Conservation (phyloP, 2,329 filamentous ascomycete species). For the Ceratocystis harringtonii region DNA sequence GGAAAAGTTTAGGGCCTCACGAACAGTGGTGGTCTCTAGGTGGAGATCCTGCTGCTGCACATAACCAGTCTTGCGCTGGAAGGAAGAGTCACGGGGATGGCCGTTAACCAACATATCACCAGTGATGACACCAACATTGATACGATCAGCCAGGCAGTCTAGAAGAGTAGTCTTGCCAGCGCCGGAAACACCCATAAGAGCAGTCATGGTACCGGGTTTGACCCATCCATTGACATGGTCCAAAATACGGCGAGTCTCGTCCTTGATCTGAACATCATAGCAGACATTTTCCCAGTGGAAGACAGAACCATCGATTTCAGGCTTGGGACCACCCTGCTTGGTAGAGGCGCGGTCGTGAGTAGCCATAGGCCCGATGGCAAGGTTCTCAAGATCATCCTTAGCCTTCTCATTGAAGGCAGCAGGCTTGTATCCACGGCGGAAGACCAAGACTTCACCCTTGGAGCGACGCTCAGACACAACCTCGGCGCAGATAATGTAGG, state of each 20-base stretch:
- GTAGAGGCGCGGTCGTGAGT: conserved; percentile 29
- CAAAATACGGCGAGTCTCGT: conserved; percentile 57
- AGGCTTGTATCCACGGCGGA: conserved; percentile 52
- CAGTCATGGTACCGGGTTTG: conserved; percentile 78
- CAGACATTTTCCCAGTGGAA: conserved; percentile 80
- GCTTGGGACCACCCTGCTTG: conserved; percentile 20
- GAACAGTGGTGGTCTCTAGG: conserved; percentile 67
- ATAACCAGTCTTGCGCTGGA: conserved; percentile 85
- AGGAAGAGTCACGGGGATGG: conserved; percentile 57
- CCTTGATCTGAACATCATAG: conserved; percentile 66
- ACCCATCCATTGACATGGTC: conserved; percentile 87
- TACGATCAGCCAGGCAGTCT: conserved; percentile 71
- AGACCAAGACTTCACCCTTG: conserved; percentile 63
- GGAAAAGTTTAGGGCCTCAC: conserved; percentile 76
- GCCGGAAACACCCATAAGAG: conserved; percentile 80
- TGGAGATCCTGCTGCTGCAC: conserved; percentile 90
- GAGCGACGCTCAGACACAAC: conserved; percentile 51
- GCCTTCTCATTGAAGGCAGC: conserved; percentile 44
- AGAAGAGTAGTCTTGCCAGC: conserved; percentile 90
- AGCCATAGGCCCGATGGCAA: conserved; percentile 34
- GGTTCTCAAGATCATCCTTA: conserved; percentile 44
- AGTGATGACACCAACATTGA: conserved; percentile 75
- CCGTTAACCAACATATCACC: conserved; percentile 63
- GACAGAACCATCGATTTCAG: conserved; percentile 40
- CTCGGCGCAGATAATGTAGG: conserved; percentile 52